Evolutionary conservation across 345 rosid species (phyloP).

Genomic region (Fremontodendron californicum): DNA sequence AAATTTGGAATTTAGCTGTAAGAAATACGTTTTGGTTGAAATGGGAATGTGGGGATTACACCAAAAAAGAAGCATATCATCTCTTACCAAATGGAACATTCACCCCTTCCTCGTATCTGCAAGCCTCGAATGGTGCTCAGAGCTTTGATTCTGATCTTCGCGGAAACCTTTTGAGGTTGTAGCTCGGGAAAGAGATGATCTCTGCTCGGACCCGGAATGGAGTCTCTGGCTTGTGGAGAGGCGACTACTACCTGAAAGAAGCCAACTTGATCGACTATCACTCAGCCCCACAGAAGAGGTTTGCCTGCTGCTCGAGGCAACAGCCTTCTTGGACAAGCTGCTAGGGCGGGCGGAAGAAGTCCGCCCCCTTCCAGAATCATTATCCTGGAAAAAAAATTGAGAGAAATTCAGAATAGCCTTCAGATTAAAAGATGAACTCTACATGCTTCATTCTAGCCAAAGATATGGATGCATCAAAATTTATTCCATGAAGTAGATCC

Average conservation of each 20-base stretch:
- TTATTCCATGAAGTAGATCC: neutral
- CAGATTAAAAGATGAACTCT: no score
- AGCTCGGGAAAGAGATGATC: conserved; percentile 8
- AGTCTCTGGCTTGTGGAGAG: no score
- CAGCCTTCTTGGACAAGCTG: no score
- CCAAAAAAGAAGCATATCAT: neutral
- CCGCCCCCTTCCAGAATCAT: conserved; percentile 35
- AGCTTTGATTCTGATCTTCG: neutral
- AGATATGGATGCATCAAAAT: neutral
- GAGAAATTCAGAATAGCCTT: neutral
- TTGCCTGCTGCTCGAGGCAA: conserved; percentile 29
- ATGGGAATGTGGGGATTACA: neutral
- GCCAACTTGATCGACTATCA: conserved; percentile 39
- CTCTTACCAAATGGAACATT: neutral
- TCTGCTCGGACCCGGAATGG: no score
- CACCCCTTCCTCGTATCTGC: conserved; percentile 5
- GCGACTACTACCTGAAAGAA: no score
- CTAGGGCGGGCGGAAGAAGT: conserved; percentile 30
- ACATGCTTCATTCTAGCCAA: neutral
- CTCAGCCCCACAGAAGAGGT: conserved; percentile 18
- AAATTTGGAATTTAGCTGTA: neutral
- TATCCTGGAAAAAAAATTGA: conserved; percentile 28
- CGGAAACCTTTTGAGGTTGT: conserved; percentile 2
- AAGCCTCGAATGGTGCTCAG: no score
- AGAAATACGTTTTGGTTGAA: neutral